These are phyloP conservation scores for Citrullus colocynthis DNA, from an alignment of 306 rosid species.

Conservation along the genomic window DNA sequence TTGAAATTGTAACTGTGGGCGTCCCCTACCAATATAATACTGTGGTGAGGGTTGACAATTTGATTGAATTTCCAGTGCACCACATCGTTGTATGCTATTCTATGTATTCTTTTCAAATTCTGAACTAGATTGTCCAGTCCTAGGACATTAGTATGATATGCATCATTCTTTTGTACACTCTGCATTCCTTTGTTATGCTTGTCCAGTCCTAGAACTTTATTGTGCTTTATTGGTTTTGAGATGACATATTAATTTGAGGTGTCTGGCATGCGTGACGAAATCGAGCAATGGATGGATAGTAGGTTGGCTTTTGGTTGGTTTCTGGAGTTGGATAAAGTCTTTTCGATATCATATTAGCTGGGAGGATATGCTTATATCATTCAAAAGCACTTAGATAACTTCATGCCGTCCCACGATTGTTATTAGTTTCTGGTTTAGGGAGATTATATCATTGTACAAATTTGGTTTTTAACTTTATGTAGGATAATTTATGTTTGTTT, in stretches of 20 bases:
- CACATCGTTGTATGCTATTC: background rate
- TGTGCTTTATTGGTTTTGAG: background rate
- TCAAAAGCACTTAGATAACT: background rate
- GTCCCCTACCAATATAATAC: background rate
- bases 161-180: background rate
- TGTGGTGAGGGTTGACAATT: background rate
- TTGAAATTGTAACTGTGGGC: background rate
- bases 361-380: background rate
- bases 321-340: background rate
- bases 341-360: background rate
- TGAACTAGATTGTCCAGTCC: background rate
- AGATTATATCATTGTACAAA: background rate
- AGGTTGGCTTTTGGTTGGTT: background rate
- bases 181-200: background rate
- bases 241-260: background rate
- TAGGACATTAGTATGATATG: background rate
- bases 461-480: background rate
- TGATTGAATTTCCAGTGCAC: background rate
- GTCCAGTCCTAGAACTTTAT: too few species aligned
- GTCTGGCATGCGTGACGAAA: background rate
- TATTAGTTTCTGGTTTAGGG: background rate
- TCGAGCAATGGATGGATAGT: background rate
- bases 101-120: background rate
- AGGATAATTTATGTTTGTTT: background rate
- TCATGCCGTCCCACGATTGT: background rate